phyloP scores from a whole-genome alignment of 192 early-diverging fungal genomes.

The Coemansia furcata region DNA sequence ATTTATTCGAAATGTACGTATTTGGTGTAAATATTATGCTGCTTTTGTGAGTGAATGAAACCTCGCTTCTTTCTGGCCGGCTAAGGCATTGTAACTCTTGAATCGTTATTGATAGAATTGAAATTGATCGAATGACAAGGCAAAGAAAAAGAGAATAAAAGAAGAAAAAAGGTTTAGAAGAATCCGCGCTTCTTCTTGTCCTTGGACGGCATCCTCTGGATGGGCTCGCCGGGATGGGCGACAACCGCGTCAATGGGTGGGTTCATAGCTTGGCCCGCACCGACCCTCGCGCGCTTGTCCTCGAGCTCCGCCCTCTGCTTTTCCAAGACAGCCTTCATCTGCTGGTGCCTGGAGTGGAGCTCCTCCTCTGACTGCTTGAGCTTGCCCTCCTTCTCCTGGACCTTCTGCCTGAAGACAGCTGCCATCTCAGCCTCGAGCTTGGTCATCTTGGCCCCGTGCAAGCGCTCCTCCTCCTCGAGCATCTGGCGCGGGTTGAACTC shows the following conservation, averaged over 20 bases:
- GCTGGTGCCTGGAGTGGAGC: conserved; percentile 90
- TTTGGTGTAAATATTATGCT: too few relatives aligned
- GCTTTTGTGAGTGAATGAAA: too few relatives aligned
- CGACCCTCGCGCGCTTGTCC: conserved; percentile 82
- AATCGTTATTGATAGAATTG: neutral
- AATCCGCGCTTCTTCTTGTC: conserved; percentile 51
- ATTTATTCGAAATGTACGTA: too few relatives aligned
- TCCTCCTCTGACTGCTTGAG: conserved; percentile 95
- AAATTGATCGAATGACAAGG: neutral
- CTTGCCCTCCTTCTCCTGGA: conserved; percentile 96
- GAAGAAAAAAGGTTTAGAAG: conserved; percentile 16
- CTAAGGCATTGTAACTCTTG: neutral
- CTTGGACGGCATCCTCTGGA: conserved; percentile 17
- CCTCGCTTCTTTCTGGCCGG: too few relatives aligned
- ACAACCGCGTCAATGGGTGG: neutral
- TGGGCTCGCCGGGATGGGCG: conserved; percentile 7
- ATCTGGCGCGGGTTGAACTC: conserved; percentile 72
- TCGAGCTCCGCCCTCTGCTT: conserved; percentile 90
- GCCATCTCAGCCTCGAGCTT: conserved; percentile 99
- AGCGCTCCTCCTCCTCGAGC: conserved; percentile 85
- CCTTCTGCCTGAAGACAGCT: conserved; percentile 95
- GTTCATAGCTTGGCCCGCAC: conserved; percentile 13
- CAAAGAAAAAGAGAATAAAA: conserved; percentile 1
- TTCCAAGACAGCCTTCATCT: conserved; percentile 96
- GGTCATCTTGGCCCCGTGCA: conserved; percentile 89